These are phyloP conservation scores for Pseudogymnoascus sp. DNA, from an alignment of 2,329 filamentous ascomycete genomes.

Conservation along the genomic window DNA sequence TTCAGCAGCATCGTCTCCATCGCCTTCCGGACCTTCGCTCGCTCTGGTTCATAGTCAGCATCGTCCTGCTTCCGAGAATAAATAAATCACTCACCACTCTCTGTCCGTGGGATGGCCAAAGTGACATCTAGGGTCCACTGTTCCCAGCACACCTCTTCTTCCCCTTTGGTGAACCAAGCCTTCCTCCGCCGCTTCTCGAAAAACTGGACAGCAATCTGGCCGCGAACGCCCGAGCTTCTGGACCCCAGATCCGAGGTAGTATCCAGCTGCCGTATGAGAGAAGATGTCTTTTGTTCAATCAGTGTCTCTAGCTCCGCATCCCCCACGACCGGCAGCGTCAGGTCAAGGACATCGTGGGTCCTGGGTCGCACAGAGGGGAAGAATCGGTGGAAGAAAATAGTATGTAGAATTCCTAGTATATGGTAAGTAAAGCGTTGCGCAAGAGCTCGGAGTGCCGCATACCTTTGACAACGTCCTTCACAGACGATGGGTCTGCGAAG, in stretches of 20 bases:
- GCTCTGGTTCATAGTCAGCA: slow-evolving; percentile 46
- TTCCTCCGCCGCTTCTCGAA: slow-evolving; percentile 86
- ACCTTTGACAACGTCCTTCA: slow-evolving; percentile 93
- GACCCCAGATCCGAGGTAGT: slow-evolving; percentile 41
- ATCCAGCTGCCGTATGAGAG: slow-evolving; percentile 72
- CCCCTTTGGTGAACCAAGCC: slow-evolving; percentile 70
- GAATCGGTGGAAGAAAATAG: slow-evolving; percentile 98
- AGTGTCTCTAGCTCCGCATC: slow-evolving; percentile 87
- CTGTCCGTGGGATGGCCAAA: slow-evolving; percentile 81
- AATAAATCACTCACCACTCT: slow-evolving; percentile 58
- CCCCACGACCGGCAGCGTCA: slow-evolving; percentile 81
- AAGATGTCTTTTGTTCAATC: slow-evolving; percentile 78
- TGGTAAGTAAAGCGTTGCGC: slow-evolving; percentile 6
- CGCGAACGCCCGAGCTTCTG: slow-evolving; percentile 54
- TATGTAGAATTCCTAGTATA: slow-evolving; percentile 73
- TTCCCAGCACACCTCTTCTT: slow-evolving; percentile 97
- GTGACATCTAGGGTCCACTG: slow-evolving; percentile 90
- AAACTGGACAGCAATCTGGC: slow-evolving; percentile 81
- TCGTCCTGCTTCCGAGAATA: not conserved
- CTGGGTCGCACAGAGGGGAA: slow-evolving; percentile 79
- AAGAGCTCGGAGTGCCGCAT: slow-evolving; percentile 20
- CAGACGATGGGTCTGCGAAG: slow-evolving; percentile 81
- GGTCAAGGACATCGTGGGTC: slow-evolving; percentile 81
- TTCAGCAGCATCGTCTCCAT: slow-evolving; percentile 87
- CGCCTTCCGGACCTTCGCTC: slow-evolving; percentile 77